A percentile compares a stretch with the other conserved stretches of the same genome.
Evolutionary conservation across 768 basidiomycete species (phyloP).

Genomic region (Mycena amicta): DNA sequence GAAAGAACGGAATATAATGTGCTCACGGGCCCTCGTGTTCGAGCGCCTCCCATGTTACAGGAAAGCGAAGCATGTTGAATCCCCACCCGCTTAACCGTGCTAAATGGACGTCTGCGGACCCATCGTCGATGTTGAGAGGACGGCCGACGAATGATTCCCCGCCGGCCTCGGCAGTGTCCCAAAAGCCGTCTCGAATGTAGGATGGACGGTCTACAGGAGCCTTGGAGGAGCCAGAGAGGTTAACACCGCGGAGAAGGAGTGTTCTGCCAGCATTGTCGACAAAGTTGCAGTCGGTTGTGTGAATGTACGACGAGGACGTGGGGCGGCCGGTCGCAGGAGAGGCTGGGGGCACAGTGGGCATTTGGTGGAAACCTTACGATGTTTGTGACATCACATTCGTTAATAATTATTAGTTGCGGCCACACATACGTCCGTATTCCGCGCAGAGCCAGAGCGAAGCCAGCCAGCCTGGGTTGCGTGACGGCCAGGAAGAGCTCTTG

Average conservation of each 20-base stretch:
- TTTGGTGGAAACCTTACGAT: constrained; percentile 26
- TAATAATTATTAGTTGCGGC: too few species aligned
- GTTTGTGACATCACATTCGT: too few species aligned
- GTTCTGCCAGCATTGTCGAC: constrained; percentile 77
- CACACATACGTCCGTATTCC: neutral
- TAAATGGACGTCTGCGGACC: constrained; percentile 83
- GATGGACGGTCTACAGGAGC: constrained; percentile 74
- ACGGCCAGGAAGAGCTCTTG: neutral
- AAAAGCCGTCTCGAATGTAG: constrained; percentile 72
- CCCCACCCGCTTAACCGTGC: constrained; percentile 90
- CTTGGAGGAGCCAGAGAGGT: constrained; percentile 88
- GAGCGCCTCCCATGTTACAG: constrained; percentile 93
- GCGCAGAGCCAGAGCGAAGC: neutral
- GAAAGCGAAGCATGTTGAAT: constrained; percentile 82
- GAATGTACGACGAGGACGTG: constrained; percentile 54
- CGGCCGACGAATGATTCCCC: constrained; percentile 72
- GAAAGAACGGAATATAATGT: neutral
- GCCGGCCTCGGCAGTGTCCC: constrained; percentile 75
- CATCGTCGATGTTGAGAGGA: constrained; percentile 84
- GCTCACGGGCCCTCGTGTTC: constrained; percentile 96
- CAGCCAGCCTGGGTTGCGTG: neutral
- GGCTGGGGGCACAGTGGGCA: constrained; percentile 57
- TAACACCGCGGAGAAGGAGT: constrained; percentile 89
- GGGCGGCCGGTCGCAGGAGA: constrained; percentile 62
- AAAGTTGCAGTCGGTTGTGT: constrained; percentile 69